phyloP scores from a whole-genome alignment of 2,329 filamentous ascomycete species.

The Lasiodiplodia sp. region DNA sequence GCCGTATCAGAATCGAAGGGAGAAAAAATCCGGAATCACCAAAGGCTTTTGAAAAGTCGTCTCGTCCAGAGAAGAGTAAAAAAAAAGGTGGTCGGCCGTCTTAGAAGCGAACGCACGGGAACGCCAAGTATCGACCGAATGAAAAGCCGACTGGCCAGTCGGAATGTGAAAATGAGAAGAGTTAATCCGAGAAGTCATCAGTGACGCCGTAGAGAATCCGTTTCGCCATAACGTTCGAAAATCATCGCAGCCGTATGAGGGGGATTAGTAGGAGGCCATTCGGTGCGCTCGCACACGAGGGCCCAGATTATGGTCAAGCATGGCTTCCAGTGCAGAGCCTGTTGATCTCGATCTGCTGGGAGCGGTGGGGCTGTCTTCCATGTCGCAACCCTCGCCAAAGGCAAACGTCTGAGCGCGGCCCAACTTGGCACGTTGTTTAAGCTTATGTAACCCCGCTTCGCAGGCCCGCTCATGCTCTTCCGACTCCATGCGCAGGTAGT shows the following conservation, averaged over 20 bases:
- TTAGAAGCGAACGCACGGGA: slow-evolving; percentile 43
- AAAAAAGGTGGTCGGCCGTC: slow-evolving; percentile 28
- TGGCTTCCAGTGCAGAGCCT: slow-evolving; percentile 41
- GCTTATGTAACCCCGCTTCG: slow-evolving; percentile 91
- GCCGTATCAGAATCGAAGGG: slow-evolving; percentile 3
- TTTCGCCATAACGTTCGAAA: slow-evolving; percentile 39
- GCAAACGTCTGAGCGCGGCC: slow-evolving; percentile 92
- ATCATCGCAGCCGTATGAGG: slow-evolving; percentile 28
- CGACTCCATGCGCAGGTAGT: slow-evolving; percentile 96
- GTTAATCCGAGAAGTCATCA: slow-evolving; percentile 40
- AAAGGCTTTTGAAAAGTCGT: slow-evolving; percentile 31
- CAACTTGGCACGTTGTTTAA: slow-evolving; percentile 88
- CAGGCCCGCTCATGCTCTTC: slow-evolving; percentile 91
- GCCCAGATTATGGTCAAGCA: slow-evolving; percentile 21
- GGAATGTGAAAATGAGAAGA: slow-evolving; percentile 26
- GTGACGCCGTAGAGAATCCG: slow-evolving; percentile 45
- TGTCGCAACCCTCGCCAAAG: slow-evolving; percentile 74
- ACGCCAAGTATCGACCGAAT: slow-evolving; percentile 40
- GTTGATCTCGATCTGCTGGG: slow-evolving; percentile 44
- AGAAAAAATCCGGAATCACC: not conserved
- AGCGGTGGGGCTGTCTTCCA: slow-evolving; percentile 69
- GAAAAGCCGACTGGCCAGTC: slow-evolving; percentile 23
- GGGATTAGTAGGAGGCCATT: slow-evolving; percentile 47
- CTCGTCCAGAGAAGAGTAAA: slow-evolving; percentile 25
- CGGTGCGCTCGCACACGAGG: slow-evolving; percentile 37